A percentile compares a stretch with the other conserved stretches of the same genome.
These are phyloP conservation scores for Entomortierella lignicola DNA, from an alignment of 192 early-diverging fungal genomes.

Conservation along the genomic window DNA sequence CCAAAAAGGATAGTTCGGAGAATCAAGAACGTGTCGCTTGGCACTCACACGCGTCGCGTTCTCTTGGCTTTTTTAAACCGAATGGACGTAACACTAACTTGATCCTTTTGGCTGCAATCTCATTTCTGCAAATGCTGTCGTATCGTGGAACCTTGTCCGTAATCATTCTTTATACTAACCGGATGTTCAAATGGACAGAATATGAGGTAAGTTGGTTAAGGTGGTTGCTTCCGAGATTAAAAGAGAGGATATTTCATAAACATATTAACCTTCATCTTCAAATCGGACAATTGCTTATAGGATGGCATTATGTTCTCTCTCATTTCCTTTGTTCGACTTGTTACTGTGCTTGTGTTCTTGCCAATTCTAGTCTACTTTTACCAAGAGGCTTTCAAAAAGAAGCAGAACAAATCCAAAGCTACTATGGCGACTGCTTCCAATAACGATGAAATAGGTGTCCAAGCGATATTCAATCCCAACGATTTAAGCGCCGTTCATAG, in stretches of 20 bases:
- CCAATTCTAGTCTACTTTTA: conserved; percentile 54
- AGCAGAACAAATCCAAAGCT: conserved; percentile 13
- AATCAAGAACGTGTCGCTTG: conserved; percentile 20
- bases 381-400: conserved; percentile 23
- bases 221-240: too few relatives aligned
- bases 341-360: conserved; percentile 45
- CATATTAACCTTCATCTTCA: not conserved
- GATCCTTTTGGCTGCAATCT: conserved; percentile 28
- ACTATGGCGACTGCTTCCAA: not conserved
- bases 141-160: conserved; percentile 29
- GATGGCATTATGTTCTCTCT: conserved; percentile 57
- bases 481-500: conserved; percentile 11
- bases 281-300: not conserved
- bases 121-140: conserved; percentile 37
- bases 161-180: conserved; percentile 58
- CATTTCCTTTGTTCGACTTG: conserved; percentile 27
- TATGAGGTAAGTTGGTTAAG: conserved; percentile 31
- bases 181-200: conserved; percentile 56
- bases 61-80: conserved; percentile 40
- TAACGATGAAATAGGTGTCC: not conserved
- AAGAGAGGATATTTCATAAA: not conserved
- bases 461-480: conserved; percentile 21
- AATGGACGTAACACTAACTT: conserved; percentile 53
- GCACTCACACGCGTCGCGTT: conserved; percentile 26
- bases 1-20: not conserved